Evolutionary conservation across 176 grass and related monocot species (phyloP).

Genomic region (Guadua angustifolia): DNA sequence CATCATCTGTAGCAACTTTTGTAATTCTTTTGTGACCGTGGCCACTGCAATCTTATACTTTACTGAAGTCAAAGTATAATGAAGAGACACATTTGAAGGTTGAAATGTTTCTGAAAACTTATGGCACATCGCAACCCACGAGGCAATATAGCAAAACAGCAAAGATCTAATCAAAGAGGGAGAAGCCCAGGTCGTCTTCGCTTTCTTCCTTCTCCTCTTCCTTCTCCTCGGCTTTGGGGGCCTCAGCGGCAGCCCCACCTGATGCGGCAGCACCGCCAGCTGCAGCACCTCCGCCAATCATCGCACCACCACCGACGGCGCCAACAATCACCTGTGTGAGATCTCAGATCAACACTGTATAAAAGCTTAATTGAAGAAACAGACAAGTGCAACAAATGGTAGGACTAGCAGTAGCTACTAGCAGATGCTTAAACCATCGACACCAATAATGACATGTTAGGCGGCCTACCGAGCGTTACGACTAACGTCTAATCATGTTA

Average conservation of each 20-base stretch:
- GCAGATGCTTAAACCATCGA: no score
- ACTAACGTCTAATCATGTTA: no score
- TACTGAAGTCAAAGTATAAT: slow-evolving; percentile 20
- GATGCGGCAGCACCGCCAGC: no score
- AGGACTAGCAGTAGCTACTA: no score
- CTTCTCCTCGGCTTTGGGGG: slow-evolving; percentile 47
- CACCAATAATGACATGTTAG: no score
- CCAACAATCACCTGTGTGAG: slow-evolving; percentile 63
- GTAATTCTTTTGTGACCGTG: background rate
- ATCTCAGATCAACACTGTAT: background rate
- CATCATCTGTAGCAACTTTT: slow-evolving; percentile 8
- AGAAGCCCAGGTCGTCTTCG: slow-evolving; percentile 87
- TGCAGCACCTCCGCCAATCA: no score
- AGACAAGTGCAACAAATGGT: background rate
- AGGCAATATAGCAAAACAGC: slow-evolving; percentile 25
- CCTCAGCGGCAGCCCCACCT: slow-evolving; percentile 43
- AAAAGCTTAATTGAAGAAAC: background rate
- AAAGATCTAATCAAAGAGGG: slow-evolving; percentile 75
- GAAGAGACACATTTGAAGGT: slow-evolving; percentile 53
- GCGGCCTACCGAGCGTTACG: no score
- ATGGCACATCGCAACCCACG: slow-evolving; percentile 58
- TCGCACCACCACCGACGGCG: no score
- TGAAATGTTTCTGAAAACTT: slow-evolving; percentile 69
- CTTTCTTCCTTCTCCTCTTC: slow-evolving; percentile 92
- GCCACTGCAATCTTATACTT: slow-evolving; percentile 36